Percentiles rank a stretch among this genome's conserved stretches.
phyloP scores from a whole-genome alignment of 257 asterid species.

The Jaltomata sinuosa region DNA sequence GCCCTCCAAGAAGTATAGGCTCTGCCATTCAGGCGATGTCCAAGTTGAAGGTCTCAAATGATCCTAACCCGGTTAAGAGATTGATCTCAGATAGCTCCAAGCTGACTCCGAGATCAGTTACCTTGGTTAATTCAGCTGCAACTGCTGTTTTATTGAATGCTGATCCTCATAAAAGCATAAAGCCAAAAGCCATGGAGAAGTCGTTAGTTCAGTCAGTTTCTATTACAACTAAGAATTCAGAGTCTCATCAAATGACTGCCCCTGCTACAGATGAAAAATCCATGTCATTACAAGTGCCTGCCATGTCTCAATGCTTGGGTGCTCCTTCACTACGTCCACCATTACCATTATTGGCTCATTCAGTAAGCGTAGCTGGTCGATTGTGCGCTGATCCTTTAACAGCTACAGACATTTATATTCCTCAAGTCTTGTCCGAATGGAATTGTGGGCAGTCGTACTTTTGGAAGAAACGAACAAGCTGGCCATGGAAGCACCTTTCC shows the following conservation, averaged over 20 bases:
- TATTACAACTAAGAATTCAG: too few relatives aligned
- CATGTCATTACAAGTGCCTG: conserved; percentile 23
- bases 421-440: conserved; percentile 78
- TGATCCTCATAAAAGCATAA: conserved; percentile 16
- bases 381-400: conserved; percentile 52
- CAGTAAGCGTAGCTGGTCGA: conserved; percentile 61
- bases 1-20: conserved; percentile 31
- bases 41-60: conserved; percentile 2
- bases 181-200: conserved; percentile 2
- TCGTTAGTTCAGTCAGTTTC: too few relatives aligned
- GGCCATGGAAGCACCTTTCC: background rate
- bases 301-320: conserved; percentile 67
- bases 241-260: too few relatives aligned
- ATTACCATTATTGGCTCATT: conserved; percentile 50
- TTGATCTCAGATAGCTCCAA: conserved; percentile 29
- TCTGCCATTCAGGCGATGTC: conserved; percentile 12
- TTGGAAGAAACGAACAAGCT: conserved; percentile 15
- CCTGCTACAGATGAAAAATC: conserved; percentile 28
- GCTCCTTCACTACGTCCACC: conserved; percentile 61
- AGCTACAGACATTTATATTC: conserved; percentile 37
- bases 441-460: conserved; percentile 36
- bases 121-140: conserved; percentile 21
- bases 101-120: conserved; percentile 22
- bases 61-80: background rate
- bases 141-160: conserved; percentile 20